Base-by-base conservation (phyloP, 495 filamentous ascomycete genomes). In the Cairneyella variabilis region DNA sequence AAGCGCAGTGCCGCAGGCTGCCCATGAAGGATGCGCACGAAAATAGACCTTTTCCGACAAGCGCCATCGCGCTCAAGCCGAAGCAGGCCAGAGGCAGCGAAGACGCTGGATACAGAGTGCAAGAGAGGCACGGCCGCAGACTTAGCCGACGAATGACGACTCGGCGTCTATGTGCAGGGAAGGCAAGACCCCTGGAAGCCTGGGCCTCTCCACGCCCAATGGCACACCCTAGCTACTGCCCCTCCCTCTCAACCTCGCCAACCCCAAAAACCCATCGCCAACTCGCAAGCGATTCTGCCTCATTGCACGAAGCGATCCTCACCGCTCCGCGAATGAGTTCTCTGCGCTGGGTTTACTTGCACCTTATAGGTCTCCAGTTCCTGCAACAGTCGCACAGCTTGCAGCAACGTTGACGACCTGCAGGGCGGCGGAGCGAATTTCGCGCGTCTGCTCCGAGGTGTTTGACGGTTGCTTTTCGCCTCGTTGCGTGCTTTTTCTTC, bases 31-130 rank as follows among this genome's bases (percentile, higher is more conserved):
- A 40, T 32, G 14, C 12, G 14, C 25, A 46, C 52, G 32, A 55
- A 56, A 58, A 56, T 53, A 59, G 59, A 53, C 49, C 20, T 34
- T 45, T 44, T 36, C 44, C 59, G 56, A 62, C 59, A 62, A 62
- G 59, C 59, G 59, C 59, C 50, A 41, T 54, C 48, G 28, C 52
- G 50, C 37, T 56, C 56, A 59, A 47, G 45, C 51, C 50, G 48
- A 55, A 46, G 52, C 48, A 52, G 41, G 41, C 52, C 44, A 27
- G 10, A 32, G 28, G 14, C 28, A 32, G 28, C 28, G 7, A n/a
- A 32, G 28, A 32, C 7, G 14, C 28, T 14, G 14, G 28, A 32
- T 6, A 32, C 28, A 6, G 14, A 14, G 14, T 6, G 14, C 28
- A 6, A 32, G 28, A 32, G 28, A 32, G 7, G 7, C 6, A 14